Evolutionary conservation across 1,139 yeast genomes (phyloP).

Genomic region (Taiozyma sp.): DNA sequence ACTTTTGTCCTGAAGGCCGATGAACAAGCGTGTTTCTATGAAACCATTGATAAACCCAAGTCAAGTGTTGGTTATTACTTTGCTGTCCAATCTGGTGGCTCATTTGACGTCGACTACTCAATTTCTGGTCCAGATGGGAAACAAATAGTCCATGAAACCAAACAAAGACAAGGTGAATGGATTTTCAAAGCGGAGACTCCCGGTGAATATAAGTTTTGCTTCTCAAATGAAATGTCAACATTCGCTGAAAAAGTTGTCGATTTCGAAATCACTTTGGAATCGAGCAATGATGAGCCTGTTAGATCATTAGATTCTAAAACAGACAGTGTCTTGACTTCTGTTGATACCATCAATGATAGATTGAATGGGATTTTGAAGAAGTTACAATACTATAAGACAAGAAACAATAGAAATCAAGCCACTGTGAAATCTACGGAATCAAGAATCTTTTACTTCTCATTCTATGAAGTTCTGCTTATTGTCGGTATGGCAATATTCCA

Average conservation of each 20-base stretch:
- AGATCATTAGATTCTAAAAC: constrained; percentile 37
- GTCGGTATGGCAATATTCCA: constrained; percentile 85
- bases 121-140: constrained; percentile 66
- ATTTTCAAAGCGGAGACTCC: constrained; percentile 57
- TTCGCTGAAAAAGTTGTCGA: constrained; percentile 86
- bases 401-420: constrained; percentile 87
- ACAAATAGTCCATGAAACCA: constrained; percentile 40
- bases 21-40: constrained; percentile 73
- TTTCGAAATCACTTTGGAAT: constrained; percentile 69
- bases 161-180: constrained; percentile 85
- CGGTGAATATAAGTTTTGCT: constrained; percentile 94
- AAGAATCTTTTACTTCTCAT: constrained; percentile 82
- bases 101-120: constrained; percentile 75
- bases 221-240: constrained; percentile 82
- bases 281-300: constrained; percentile 53
- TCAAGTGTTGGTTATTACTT: constrained; percentile 77
- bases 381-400: constrained; percentile 82
- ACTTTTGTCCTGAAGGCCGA: constrained; percentile 79
- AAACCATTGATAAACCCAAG: constrained; percentile 60
- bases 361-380: constrained; percentile 60
- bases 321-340: constrained; percentile 56
- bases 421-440: constrained; percentile 86
- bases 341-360: constrained; percentile 61
- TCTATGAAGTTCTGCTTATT: constrained; percentile 77
- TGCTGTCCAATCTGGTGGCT: constrained; percentile 85